These are phyloP conservation scores for Zygotorulaspora florentina DNA, from an alignment of 805 yeast genomes.

Conservation along the genomic window DNA sequence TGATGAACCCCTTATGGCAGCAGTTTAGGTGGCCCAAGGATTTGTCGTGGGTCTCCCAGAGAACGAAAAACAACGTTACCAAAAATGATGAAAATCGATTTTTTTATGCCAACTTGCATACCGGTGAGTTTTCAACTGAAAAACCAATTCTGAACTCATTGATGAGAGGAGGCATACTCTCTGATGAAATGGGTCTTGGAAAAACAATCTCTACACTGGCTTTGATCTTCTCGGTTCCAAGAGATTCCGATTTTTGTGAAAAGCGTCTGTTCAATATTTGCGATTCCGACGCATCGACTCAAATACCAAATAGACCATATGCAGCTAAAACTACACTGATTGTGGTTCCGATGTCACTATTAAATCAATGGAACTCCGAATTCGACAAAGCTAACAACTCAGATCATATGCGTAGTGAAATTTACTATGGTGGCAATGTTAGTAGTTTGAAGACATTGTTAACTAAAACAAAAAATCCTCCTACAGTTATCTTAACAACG, in stretches of 20 bases:
- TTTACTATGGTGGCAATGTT: slow-evolving; percentile 72
- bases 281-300: neutral
- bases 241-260: slow-evolving; percentile 36
- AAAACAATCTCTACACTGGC: slow-evolving; percentile 84
- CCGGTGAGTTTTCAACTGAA: slow-evolving; percentile 69
- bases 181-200: slow-evolving; percentile 97
- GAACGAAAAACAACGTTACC: slow-evolving; percentile 5
- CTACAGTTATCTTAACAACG: slow-evolving; percentile 73
- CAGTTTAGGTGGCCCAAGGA: slow-evolving; percentile 69
- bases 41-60: slow-evolving; percentile 37
- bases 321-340: slow-evolving; percentile 72
- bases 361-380: slow-evolving; percentile 90
- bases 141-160: slow-evolving; percentile 61
- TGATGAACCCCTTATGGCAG: slow-evolving; percentile 84
- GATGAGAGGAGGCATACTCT: slow-evolving; percentile 79
- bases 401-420: slow-evolving; percentile 43
- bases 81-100: slow-evolving; percentile 14
- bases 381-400: slow-evolving; percentile 54
- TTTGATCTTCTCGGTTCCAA: slow-evolving; percentile 60
- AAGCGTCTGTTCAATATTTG: slow-evolving; percentile 6
- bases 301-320: slow-evolving; percentile 36
- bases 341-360: slow-evolving; percentile 83
- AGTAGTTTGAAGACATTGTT: slow-evolving; percentile 47
- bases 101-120: slow-evolving; percentile 74
- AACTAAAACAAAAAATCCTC: slow-evolving; percentile 45